Evolutionary conservation across 2,329 filamentous ascomycete genomes (phyloP), one percentile per base, ranked within the genome.

Genomic region (Remersonia thermophila): DNA sequence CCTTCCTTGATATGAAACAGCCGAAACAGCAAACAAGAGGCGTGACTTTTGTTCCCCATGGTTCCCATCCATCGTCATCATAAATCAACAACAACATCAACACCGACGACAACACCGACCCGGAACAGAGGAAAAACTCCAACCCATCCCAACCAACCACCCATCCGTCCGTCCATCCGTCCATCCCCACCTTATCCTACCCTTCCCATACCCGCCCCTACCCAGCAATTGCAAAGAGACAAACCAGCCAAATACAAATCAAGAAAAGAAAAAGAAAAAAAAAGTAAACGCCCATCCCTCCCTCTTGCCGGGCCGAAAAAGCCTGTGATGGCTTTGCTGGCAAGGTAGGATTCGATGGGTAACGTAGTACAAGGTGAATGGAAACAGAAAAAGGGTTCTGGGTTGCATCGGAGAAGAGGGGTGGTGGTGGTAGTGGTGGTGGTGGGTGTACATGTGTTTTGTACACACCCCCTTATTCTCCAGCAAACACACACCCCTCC

Each of bases 301-400:
- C 32, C 38, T 17, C n/a, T 18, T 27, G 11, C 30, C 38, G 30
- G 38, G 30, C 34, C 38, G 33, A 36, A 36, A 36, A 36, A 17
- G 4, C 38, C 34, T 30, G 15, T 30, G 29, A 32, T 30, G 30
- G 10, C 30, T 33, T 16, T 33, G 26, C 11, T 10, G 25, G 20
- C 5, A 23, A 5, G 20, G 20, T 23, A 23, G 20, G 9, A 23
- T 23, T 5, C 20, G 11, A 25, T 15, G 26, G 20, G n/a, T 8
- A 20, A 33, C 12, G 20, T 9, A 29, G 20, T 9, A 23, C 20
- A 23, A 23, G 7, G 14, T 30, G 28, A 14, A 6, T n/a, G 28
- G 9, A 30, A 15, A 27, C 17, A 36, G 18, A 18, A 30, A 34
- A n/a, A 20, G 17, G 20, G 20, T 23, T 23, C 5, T 23, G 20